Evolutionary conservation across 208 protist genomes (phyloP).

Genomic region (Balamuthia mandrillaris): DNA sequence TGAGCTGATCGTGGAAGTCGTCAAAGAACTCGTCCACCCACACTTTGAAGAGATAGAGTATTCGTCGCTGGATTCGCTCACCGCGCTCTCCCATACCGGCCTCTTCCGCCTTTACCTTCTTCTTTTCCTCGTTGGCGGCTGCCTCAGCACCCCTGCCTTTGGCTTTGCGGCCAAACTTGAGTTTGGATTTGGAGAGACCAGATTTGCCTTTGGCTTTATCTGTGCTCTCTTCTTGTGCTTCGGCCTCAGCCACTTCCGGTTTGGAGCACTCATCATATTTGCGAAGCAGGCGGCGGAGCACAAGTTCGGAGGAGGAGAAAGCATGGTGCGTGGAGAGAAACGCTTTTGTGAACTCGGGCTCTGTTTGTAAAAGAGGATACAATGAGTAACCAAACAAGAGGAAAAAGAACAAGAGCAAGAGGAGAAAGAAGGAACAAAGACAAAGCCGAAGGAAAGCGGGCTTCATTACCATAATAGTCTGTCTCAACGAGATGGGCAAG

Average conservation of each 20-base stretch:
- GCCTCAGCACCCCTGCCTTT: too few relatives aligned
- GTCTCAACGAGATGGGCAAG: slow-evolving; percentile 34
- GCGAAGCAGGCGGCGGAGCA: slow-evolving; percentile 14
- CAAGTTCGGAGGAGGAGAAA: slow-evolving; percentile 5
- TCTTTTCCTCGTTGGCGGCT: slow-evolving; percentile 32
- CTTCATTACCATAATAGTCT: slow-evolving; percentile 18
- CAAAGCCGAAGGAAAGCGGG: too few relatives aligned
- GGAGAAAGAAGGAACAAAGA: too few relatives aligned
- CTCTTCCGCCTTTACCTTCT: slow-evolving; percentile 36
- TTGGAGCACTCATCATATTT: neutral
- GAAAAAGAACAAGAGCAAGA: neutral
- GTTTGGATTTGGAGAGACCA: too few relatives aligned
- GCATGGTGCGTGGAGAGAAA: slow-evolving; percentile 30
- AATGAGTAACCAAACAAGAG: neutral
- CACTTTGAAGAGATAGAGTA: slow-evolving; percentile 31
- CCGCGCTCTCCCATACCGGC: too few relatives aligned
- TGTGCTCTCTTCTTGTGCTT: neutral
- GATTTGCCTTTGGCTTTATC: too few relatives aligned
- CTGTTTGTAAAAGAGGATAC: neutral
- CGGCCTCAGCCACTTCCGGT: too few relatives aligned
- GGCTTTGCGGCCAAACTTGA: too few relatives aligned
- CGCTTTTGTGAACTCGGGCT: slow-evolving; percentile 37
- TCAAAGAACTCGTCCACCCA: slow-evolving; percentile 41
- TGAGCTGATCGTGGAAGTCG: slow-evolving; percentile 33
- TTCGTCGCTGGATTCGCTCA: slow-evolving; percentile 23